These are phyloP conservation scores for Globisporangium paroecandrum DNA, from an alignment of 352 stramenopile genomes.

Conservation along the genomic window DNA sequence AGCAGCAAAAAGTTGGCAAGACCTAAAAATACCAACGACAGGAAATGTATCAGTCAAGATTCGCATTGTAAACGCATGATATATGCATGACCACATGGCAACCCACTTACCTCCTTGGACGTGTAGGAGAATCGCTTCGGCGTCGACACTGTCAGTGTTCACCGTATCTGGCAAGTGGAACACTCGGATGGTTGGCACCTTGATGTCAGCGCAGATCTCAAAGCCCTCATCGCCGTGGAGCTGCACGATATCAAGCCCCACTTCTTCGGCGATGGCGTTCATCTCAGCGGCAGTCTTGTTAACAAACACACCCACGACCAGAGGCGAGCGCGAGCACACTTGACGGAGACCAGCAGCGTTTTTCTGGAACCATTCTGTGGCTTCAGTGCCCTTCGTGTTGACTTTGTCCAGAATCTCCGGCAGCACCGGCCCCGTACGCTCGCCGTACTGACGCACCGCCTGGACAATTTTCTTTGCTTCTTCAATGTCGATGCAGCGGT, in stretches of 20 bases:
- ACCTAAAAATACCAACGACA: conserved; percentile 17
- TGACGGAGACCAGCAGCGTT: conserved; percentile 63
- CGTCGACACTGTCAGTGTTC: conserved; percentile 66
- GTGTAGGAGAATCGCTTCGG: conserved; percentile 69
- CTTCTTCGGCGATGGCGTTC: conserved; percentile 80
- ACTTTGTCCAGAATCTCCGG: conserved; percentile 37
- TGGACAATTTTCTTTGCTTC: conserved; percentile 89
- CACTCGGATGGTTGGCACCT: conserved; percentile 91
- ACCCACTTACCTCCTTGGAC: conserved; percentile 32
- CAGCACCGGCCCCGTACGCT: conserved; percentile 76
- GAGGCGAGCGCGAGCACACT: conserved; percentile 65
- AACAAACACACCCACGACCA: conserved; percentile 96
- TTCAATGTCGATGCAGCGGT: conserved; percentile 79
- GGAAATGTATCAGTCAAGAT: background rate
- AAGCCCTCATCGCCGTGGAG: conserved; percentile 96
- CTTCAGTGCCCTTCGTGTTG: conserved; percentile 23
- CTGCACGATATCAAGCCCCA: conserved; percentile 96
- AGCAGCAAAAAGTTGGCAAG: conserved; percentile 91
- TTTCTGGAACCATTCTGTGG: conserved; percentile 75
- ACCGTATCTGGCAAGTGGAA: conserved; percentile 89
- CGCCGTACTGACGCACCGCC: conserved; percentile 92
- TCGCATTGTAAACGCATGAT: background rate
- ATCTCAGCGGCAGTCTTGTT: conserved; percentile 94
- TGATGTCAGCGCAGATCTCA: conserved; percentile 75
- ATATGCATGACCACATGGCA: background rate